These are phyloP conservation scores for Dalbergia cultrata DNA, from an alignment of 306 rosid genomes.

Conservation along the genomic window DNA sequence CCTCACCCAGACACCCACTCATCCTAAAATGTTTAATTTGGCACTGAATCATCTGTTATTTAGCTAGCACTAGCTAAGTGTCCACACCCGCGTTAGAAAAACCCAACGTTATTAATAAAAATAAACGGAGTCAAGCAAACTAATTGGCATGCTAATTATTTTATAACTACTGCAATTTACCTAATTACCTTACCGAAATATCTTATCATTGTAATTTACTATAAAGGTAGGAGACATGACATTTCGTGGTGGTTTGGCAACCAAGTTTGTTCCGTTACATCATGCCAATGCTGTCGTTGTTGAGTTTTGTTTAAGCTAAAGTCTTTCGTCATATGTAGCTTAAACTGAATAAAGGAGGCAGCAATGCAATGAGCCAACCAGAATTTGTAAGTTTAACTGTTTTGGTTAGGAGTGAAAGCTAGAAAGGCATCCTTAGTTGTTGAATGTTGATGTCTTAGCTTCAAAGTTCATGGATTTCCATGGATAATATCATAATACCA, in stretches of 20 bases:
- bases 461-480: constrained; percentile 53
- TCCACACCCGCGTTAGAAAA: not conserved
- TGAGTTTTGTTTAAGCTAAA: constrained; percentile 57
- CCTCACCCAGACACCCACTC: not conserved
- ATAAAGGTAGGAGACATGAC: constrained; percentile 22
- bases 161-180: not conserved
- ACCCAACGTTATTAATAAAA: not conserved
- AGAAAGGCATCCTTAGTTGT: constrained; percentile 48
- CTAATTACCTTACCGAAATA: not conserved
- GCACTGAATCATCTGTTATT: constrained; percentile 22
- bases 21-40: constrained; percentile 38
- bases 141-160: not conserved
- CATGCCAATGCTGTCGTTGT: constrained; percentile 43
- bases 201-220: not conserved
- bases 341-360: not conserved
- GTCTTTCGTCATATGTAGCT: constrained; percentile 21
- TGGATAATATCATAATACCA: constrained; percentile 8
- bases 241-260: constrained; percentile 53
- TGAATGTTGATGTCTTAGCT: constrained; percentile 55
- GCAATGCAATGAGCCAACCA: constrained; percentile 14
- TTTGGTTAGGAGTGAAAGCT: constrained; percentile 33
- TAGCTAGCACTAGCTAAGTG: not conserved
- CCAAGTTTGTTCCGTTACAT: constrained; percentile 53
- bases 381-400: constrained; percentile 19
- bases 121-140: not conserved